Evolutionary conservation across 2,329 filamentous ascomycete genomes (phyloP), one percentile per base, ranked within the genome.

Genomic region (Exophiala sideris): DNA sequence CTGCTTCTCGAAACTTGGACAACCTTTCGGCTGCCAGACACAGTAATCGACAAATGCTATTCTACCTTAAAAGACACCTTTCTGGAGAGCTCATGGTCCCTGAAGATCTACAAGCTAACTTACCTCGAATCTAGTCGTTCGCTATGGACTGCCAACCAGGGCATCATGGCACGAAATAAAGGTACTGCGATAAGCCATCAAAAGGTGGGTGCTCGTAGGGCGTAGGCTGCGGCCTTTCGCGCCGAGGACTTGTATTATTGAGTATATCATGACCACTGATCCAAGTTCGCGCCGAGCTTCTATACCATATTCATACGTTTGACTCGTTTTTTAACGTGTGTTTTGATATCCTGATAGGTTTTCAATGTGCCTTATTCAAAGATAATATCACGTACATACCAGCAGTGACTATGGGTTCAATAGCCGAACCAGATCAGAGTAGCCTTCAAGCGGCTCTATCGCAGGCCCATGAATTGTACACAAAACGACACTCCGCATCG

Each of bases 401-500:
- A 44, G 21, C 7, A 35, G 16, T 18, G 48, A 50, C 32, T 34
- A 61, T 61, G 59, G 56, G 56, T 33, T 61, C 58, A 11, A 11
- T 59, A 18, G 35, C 52, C 34, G 29, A 42, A 5, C 14, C 52
- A 29, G 48, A 24, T 21, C 7, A n/a, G 7, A 16, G 16, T 3
- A 21, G 20, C 3, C 48, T 57, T 16, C 14, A 40, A 36, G 52
- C 33, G 8, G 58, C 60, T 29, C 40, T 61, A 11, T 47, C 50
- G 14, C 50, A 54, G 18, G 58, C 56, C 5, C 48, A 50, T 18
- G 41, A 34, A 9, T 12, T 29, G 10, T 62, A 61, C 36, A 52
- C 34, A 5, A 40, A 38, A 10, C 38, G 42, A 14, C 46, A 62
- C 45, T 46, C 48, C 9, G 7, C 29, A 16, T 62, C 58, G 10